Base-by-base conservation (phyloP, 441 rosid species). In the Erodium texanum region DNA sequence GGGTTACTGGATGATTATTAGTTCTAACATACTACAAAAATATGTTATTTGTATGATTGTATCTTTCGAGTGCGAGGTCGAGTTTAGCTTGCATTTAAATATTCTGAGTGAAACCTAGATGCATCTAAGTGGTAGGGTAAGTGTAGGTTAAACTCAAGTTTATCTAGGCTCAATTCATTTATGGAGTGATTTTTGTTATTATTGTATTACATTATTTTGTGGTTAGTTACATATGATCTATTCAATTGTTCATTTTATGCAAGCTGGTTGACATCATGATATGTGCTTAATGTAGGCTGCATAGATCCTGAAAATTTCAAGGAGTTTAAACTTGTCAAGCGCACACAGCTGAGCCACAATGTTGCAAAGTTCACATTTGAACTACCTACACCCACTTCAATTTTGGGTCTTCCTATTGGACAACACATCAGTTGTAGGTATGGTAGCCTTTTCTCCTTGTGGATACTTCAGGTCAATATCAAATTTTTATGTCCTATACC, bases 351-450 rank as follows among this genome's bases (percentile, higher is more conserved):
- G 67, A 81, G 81, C 72, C 87, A 75, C 29, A 84, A 84, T 62
- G 87, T 84, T 38, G 78, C 85, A 5, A 82, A 78, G 71, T 84
- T 82, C 56, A 67, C 34, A 61, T 84, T 80, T 73, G 78, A 79
- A 62, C 87, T 84, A 61, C 85, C 82, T 8, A 71, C 82, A n/a
- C 78, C 82, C 5, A 64, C 66, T 61, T 84, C 87, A 0, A 78
- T 78, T 3, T 65, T 84, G 74, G 87, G 85, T 62, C 77, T 84
- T 19, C 87, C 85, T 19, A 79, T 81, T 50, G 87, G 87, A 29
- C 82, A 81, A 24, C 83, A 83, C 69, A 74, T 78, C 75, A 81
- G 82, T 48, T 83, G 87, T 83, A 79, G 83, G 86, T 82, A 62
- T 66, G 67, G 32, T 66, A 63, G n/a, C 16, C 36, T 36, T 66